Evolutionary conservation across 441 rosid species (phyloP).

Genomic region (Cnidoscolus chayamansa): DNA sequence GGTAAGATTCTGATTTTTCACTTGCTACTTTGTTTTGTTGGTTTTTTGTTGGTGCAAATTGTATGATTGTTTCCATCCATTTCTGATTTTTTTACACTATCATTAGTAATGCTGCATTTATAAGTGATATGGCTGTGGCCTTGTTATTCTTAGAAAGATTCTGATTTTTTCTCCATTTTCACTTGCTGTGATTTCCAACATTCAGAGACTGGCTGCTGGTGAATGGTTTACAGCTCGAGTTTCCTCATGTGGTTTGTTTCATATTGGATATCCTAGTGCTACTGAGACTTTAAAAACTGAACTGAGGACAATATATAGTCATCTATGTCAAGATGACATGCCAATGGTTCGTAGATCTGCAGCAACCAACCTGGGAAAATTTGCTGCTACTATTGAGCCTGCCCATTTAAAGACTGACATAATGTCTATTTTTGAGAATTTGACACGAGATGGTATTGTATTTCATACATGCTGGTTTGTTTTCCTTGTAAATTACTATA

Average conservation of each 20-base stretch:
- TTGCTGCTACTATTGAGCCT: constrained; percentile 88
- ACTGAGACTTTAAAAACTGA: constrained; percentile 66
- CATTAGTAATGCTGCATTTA: neutral
- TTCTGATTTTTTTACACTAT: neutral
- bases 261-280: constrained; percentile 81
- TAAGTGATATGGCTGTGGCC: neutral
- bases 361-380: constrained; percentile 83
- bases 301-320: constrained; percentile 62
- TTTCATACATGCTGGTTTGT: neutral
- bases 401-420: constrained; percentile 70
- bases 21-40: neutral
- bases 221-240: constrained; percentile 98
- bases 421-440: constrained; percentile 80
- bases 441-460: constrained; percentile 79
- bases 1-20: constrained; percentile 38
- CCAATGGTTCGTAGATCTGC: constrained; percentile 99
- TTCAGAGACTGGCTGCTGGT: constrained; percentile 80
- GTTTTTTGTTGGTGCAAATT: neutral
- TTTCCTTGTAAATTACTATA: neutral
- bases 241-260: constrained; percentile 86
- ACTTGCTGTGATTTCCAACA: neutral
- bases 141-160: neutral
- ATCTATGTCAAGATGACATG: constrained; percentile 93
- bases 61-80: neutral
- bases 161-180: too few species aligned